Evolutionary conservation across 208 protist genomes (phyloP).

Genomic region (Leishmania tarentolae): DNA sequence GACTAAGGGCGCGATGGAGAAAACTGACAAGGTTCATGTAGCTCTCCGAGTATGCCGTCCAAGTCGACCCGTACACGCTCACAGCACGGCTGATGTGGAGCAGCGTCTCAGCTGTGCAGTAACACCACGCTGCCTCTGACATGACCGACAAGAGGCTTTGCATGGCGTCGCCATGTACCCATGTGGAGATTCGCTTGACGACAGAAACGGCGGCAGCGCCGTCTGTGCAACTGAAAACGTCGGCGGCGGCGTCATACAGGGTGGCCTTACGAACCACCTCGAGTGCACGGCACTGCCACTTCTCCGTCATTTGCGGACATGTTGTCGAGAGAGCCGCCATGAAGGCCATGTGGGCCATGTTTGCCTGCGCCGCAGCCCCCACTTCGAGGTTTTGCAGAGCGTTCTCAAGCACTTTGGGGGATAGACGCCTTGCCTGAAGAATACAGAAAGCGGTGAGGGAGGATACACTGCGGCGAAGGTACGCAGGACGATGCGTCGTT

Average conservation of each 20-base stretch:
- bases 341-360: slow-evolving; percentile 35
- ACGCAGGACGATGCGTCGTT: not conserved
- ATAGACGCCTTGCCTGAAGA: slow-evolving; percentile 11
- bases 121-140: slow-evolving; percentile 33
- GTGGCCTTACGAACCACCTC: slow-evolving; percentile 35
- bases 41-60: slow-evolving; percentile 21
- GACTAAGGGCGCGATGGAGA: slow-evolving; percentile 23
- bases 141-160: slow-evolving; percentile 20
- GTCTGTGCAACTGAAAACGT: slow-evolving; percentile 11
- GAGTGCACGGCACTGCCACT: slow-evolving; percentile 28
- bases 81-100: slow-evolving; percentile 29
- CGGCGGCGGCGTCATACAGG: slow-evolving; percentile 30
- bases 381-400: slow-evolving; percentile 24
- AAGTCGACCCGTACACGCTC: slow-evolving; percentile 17
- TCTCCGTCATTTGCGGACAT: slow-evolving; percentile 3
- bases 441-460: slow-evolving; percentile 32
- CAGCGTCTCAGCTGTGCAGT: slow-evolving; percentile 28
- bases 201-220: slow-evolving; percentile 1
- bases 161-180: slow-evolving; percentile 12
- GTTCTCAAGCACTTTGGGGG: not conserved
- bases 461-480: slow-evolving; percentile 15
- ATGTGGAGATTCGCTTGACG: not conserved
- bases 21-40: slow-evolving; percentile 28
- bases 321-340: slow-evolving; percentile 19
- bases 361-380: slow-evolving; percentile 3